Percentiles rank a stretch among this genome's conserved stretches.
Evolutionary conservation across 495 filamentous ascomycete genomes (phyloP).

Genomic region (Aspergillus cavernicola): DNA sequence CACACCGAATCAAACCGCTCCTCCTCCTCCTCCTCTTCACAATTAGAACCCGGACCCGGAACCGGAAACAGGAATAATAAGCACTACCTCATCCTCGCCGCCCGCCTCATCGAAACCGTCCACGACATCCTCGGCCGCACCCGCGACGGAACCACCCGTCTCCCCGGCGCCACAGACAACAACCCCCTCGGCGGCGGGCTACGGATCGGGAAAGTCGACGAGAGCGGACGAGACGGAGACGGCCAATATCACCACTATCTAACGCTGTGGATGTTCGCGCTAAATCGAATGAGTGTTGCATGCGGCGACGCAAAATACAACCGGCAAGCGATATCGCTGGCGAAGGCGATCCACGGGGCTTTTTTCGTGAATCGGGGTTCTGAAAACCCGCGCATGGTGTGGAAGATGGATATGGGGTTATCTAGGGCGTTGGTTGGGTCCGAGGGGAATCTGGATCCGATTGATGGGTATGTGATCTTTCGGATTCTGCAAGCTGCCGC

Average conservation of each 20-base stretch:
- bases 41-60: neutral
- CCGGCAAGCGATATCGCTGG: slow-evolving; percentile 51
- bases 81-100: slow-evolving; percentile 52
- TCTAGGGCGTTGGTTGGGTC: slow-evolving; percentile 45
- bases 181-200: slow-evolving; percentile 58
- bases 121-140: slow-evolving; percentile 55
- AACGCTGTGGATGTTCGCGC: slow-evolving; percentile 68
- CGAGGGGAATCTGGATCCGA: slow-evolving; percentile 60
- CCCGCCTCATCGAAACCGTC: slow-evolving; percentile 48
- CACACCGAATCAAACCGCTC: slow-evolving; percentile 33
- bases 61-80: slow-evolving; percentile 12
- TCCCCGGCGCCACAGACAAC: slow-evolving; percentile 51
- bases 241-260: slow-evolving; percentile 69
- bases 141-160: slow-evolving; percentile 44
- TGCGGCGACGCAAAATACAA: slow-evolving; percentile 51
- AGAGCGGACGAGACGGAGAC: slow-evolving; percentile 52
- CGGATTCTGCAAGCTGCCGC: slow-evolving; percentile 49
- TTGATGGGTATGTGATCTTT: slow-evolving; percentile 58
- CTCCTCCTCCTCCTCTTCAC: too few species aligned
- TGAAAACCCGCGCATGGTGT: slow-evolving; percentile 49
- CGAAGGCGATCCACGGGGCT: slow-evolving; percentile 54
- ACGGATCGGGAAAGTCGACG: slow-evolving; percentile 58
- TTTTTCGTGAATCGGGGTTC: slow-evolving; percentile 46
- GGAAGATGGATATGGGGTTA: slow-evolving; percentile 60
- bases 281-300: slow-evolving; percentile 56